Conservation (phyloP, 345 rosid species). For the Populus pruinosa region DNA sequence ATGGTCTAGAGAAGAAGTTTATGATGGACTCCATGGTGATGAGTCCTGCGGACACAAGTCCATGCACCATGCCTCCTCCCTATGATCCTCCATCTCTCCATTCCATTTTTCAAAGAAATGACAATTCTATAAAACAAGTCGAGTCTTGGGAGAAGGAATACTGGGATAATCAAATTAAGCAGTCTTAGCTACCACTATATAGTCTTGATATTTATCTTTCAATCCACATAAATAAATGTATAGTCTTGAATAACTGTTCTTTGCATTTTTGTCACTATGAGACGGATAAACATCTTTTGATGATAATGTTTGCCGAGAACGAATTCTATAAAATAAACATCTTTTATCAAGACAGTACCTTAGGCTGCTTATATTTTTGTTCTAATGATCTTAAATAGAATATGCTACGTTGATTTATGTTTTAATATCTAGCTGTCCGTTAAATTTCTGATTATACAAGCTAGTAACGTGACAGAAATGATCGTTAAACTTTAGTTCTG, state of each 20-base stretch:
- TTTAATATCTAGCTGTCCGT: no score
- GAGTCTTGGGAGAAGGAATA: conserved; percentile 18
- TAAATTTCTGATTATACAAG: no score
- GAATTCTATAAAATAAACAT: no score
- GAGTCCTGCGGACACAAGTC: conserved; percentile 15
- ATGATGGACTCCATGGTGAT: conserved; percentile 28
- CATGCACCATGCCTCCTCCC: conserved; percentile 29
- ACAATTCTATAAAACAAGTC: conserved; percentile 9
- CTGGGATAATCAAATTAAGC: conserved; percentile 15
- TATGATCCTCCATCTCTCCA: conserved; percentile 18
- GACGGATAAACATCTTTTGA: no score
- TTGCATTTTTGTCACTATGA: no score
- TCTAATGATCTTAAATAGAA: no score
- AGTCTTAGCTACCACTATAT: not conserved
- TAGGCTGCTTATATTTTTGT: no score
- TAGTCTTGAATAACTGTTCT: not conserved
- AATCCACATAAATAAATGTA: not conserved
- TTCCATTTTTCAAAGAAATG: conserved; percentile 8
- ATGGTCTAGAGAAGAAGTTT: conserved; percentile 22
- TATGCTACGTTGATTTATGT: no score
- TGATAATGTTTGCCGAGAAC: no score
- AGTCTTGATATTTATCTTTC: not conserved
- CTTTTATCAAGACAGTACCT: no score
- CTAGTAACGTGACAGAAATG: no score
- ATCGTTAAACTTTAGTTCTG: no score